Conservation (phyloP, 106 monocot genomes). For the Posidonia australis region DNA sequence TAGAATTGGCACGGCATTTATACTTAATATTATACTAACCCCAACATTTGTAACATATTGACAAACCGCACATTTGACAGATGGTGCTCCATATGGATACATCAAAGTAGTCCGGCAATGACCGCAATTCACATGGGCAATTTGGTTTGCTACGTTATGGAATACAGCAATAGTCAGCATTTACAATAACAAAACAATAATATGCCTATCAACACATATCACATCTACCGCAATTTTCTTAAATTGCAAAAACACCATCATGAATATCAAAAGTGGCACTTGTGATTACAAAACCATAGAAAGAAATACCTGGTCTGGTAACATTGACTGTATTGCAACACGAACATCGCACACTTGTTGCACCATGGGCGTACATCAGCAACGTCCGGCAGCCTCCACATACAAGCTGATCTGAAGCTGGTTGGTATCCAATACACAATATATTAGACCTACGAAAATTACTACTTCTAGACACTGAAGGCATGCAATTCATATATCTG, state of each 20-base stretch:
- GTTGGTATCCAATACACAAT: too few species aligned
- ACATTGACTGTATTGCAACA: constrained; percentile 56
- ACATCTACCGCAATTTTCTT: neutral
- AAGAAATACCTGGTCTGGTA: constrained; percentile 35
- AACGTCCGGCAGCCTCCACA: constrained; percentile 55
- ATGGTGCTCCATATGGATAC: constrained; percentile 93
- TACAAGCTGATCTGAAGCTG: constrained; percentile 37
- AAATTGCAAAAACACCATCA: neutral
- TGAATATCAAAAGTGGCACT: neutral
- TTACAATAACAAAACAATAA: neutral
- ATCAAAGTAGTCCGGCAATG: constrained; percentile 77
- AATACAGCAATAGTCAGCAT: neutral
- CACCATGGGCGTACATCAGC: constrained; percentile 51
- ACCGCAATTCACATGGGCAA: constrained; percentile 87
- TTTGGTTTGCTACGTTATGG: constrained; percentile 71
- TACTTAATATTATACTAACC: constrained; percentile 26
- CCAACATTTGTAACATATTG: constrained; percentile 77
- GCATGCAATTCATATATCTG: neutral
- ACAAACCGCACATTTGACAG: constrained; percentile 92
- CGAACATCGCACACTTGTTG: constrained; percentile 47
- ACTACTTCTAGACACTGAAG: neutral
- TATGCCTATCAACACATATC: neutral
- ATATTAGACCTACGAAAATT: neutral
- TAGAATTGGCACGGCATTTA: neutral
- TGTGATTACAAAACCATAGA: neutral